These are phyloP conservation scores for Mycosphaerella sp. DNA, from an alignment of 2,329 filamentous ascomycete genomes.

Conservation along the genomic window DNA sequence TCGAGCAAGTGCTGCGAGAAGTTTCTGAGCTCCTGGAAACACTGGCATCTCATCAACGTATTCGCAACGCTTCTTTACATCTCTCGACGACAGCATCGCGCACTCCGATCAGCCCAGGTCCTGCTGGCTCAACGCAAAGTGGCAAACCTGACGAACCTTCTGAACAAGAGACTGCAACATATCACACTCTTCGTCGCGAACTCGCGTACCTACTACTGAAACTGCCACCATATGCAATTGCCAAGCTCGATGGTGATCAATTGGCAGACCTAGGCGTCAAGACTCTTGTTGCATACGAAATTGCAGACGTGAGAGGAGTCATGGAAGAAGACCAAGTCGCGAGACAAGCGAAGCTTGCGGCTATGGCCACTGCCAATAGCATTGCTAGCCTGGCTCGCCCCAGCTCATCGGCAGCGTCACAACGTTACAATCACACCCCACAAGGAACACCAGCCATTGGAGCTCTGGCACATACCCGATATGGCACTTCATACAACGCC, in stretches of 20 bases:
- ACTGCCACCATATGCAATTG: slow-evolving; percentile 76
- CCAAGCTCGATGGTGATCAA: slow-evolving; percentile 79
- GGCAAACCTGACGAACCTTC: slow-evolving; percentile 62
- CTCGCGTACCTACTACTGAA: slow-evolving; percentile 65
- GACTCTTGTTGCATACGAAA: slow-evolving; percentile 66
- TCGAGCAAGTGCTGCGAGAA: slow-evolving; percentile 54
- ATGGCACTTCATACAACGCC: slow-evolving; percentile 27
- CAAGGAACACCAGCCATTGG: slow-evolving; percentile 32
- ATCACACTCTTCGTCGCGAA: slow-evolving; percentile 69
- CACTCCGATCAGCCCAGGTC: slow-evolving; percentile 52
- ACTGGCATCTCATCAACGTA: slow-evolving; percentile 69
- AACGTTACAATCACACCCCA: slow-evolving; percentile 32
- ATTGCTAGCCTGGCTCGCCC: slow-evolving; percentile 28
- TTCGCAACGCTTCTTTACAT: slow-evolving; percentile 63
- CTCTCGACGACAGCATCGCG: slow-evolving; percentile 34
- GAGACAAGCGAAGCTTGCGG: slow-evolving; percentile 37
- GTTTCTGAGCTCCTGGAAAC: slow-evolving; percentile 72
- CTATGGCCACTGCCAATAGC: slow-evolving; percentile 30
- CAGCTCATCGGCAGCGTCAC: slow-evolving; percentile 25
- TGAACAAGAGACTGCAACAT: slow-evolving; percentile 52
- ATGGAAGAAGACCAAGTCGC: slow-evolving; percentile 73
- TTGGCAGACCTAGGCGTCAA: slow-evolving; percentile 77
- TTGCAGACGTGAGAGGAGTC: slow-evolving; percentile 66
- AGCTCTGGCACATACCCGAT: slow-evolving; percentile 32
- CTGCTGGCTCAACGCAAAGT: slow-evolving; percentile 48